These are phyloP conservation scores for Ascochyta pisi DNA, from an alignment of 2,329 filamentous ascomycete genomes.

Conservation along the genomic window DNA sequence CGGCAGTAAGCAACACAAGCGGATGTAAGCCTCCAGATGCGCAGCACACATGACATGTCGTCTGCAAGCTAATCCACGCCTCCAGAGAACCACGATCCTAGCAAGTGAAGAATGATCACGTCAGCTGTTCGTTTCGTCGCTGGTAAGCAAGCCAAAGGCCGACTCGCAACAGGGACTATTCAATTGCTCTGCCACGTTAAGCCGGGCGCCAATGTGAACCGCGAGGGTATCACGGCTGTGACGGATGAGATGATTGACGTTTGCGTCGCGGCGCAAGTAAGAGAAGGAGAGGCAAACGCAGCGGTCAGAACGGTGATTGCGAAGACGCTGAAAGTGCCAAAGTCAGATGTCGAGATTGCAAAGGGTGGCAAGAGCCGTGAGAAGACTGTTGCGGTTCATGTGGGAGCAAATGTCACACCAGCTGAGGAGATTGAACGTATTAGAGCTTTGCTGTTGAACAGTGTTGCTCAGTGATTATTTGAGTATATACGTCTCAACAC, in stretches of 20 bases:
- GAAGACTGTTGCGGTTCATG: slow-evolving; percentile 58
- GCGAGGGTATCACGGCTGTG: slow-evolving; percentile 67
- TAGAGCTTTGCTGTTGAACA: slow-evolving; percentile 33
- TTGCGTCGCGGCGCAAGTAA: slow-evolving; percentile 69
- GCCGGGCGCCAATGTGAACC: slow-evolving; percentile 66
- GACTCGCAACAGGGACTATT: slow-evolving; percentile 42
- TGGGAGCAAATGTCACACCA: slow-evolving; percentile 17
- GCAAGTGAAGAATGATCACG: not conserved
- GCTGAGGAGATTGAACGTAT: slow-evolving; percentile 37
- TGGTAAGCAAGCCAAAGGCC: slow-evolving; percentile 28
- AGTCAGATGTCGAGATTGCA: slow-evolving; percentile 67
- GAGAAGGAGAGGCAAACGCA: slow-evolving; percentile 73
- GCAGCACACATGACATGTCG: not conserved
- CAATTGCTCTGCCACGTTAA: slow-evolving; percentile 72
- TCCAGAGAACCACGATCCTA: not conserved
- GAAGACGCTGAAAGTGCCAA: slow-evolving; percentile 66
- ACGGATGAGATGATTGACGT: slow-evolving; percentile 66
- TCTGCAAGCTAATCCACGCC: not conserved
- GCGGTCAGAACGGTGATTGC: slow-evolving; percentile 70
- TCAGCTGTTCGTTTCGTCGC: slow-evolving; percentile 41
- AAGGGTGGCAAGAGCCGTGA: slow-evolving; percentile 69
- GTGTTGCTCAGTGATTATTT: slow-evolving; percentile 17
- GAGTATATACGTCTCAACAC: slow-evolving; percentile 8
- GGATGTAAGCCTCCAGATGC: slow-evolving; percentile 1
- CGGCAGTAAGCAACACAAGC: not conserved